Conservation (phyloP, 768 basidiomycete species). For the Tulasnella sp. region DNA sequence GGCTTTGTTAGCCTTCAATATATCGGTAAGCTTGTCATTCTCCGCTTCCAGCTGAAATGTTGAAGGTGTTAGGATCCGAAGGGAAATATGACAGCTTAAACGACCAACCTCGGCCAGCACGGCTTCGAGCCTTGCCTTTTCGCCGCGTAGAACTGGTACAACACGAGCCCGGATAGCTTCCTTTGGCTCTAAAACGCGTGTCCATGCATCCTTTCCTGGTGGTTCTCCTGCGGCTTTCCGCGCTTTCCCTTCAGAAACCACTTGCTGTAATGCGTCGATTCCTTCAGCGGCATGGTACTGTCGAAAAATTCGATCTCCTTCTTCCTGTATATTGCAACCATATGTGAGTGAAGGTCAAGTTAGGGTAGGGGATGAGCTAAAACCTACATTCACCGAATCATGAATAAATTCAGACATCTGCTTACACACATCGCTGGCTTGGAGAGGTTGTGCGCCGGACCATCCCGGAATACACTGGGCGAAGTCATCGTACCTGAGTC, state of each 20-base stretch:
- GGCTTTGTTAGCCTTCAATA: conserved; percentile 44
- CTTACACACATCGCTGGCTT: not conserved
- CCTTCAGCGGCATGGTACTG: conserved; percentile 9
- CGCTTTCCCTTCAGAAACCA: conserved; percentile 5
- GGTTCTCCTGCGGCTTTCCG: conserved; percentile 39
- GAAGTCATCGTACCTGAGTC: conserved; percentile 9
- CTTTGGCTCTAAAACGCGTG: conserved; percentile 52
- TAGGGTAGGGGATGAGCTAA: not conserved
- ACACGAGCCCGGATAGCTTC: conserved; percentile 56
- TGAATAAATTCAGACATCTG: conserved; percentile 12
- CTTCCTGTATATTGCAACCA: not conserved
- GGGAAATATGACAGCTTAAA: not conserved
- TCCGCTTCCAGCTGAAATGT: conserved; percentile 47
- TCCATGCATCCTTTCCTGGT: conserved; percentile 55
- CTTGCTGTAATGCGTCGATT: conserved; percentile 9
- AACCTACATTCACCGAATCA: not conserved
- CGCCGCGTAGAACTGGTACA: conserved; percentile 47
- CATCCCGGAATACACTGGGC: conserved; percentile 7
- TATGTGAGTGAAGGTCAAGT: not conserved
- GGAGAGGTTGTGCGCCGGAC: not conserved
- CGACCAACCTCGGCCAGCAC: conserved; percentile 33
- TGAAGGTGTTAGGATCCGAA: not conserved
- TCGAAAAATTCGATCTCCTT: conserved; percentile 2
- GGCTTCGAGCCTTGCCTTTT: conserved; percentile 36
- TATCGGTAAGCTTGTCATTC: conserved; percentile 42